Evolutionary conservation across 2,329 filamentous ascomycete genomes (phyloP).

Genomic region (Rugonectria rugulosa): DNA sequence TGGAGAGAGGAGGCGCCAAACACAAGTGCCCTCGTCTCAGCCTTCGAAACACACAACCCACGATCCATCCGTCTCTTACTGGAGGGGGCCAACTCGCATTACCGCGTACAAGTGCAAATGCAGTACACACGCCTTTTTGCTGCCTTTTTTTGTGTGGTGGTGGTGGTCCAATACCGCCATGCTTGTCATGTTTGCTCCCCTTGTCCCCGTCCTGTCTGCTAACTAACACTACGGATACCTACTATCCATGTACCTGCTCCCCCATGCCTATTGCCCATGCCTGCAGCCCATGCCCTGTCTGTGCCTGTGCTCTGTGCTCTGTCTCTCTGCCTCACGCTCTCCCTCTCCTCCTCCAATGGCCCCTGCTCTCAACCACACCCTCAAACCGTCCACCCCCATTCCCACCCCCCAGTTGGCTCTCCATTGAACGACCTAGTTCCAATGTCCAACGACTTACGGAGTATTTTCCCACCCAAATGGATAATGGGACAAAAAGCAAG

Average conservation of each 20-base stretch:
- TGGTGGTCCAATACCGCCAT: no score
- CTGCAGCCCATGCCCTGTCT: no score
- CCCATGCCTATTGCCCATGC: no score
- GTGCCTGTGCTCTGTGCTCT: constrained; percentile 1
- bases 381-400: constrained; percentile 14
- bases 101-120: no score
- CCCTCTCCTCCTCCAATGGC: not conserved
- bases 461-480: not conserved
- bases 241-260: not conserved
- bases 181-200: constrained; percentile 16
- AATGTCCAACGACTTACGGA: not conserved
- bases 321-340: constrained; percentile 7
- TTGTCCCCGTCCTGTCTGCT: constrained; percentile 19
- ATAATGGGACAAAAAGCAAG: no score
- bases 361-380: not conserved
- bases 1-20: no score
- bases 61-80: constrained; percentile 27
- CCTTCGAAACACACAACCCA: constrained; percentile 44
- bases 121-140: not conserved
- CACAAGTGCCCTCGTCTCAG: constrained; percentile 46
- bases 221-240: not conserved
- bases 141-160: no score
- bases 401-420: not conserved
- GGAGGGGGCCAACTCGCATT: not conserved
- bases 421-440: not conserved